Percentiles rank a stretch among this genome's conserved stretches.
phyloP scores from a whole-genome alignment of 305 asterid species.

The Fraxinus nigra region DNA sequence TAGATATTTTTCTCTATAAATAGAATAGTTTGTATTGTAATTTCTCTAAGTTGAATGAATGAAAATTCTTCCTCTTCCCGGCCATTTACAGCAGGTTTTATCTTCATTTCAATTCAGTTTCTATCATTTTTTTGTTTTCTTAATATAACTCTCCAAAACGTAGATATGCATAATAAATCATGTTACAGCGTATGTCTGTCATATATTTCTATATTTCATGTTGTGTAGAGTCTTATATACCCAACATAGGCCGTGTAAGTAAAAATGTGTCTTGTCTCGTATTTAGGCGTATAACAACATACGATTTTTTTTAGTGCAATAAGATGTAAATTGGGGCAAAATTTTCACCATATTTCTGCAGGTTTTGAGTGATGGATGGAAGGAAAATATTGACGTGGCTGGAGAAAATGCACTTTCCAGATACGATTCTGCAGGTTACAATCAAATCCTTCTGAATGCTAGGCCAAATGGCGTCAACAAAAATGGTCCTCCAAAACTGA shows the following conservation, averaged over 20 bases:
- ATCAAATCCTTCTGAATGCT: conserved; percentile 71
- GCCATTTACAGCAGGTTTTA: too few relatives aligned
- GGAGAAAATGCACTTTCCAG: conserved; percentile 84
- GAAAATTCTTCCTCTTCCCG: too few relatives aligned
- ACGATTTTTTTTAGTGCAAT: not conserved
- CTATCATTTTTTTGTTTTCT: too few relatives aligned
- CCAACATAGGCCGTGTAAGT: not conserved
- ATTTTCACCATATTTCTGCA: conserved; percentile 15
- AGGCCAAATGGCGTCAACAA: conserved; percentile 64
- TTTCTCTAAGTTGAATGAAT: too few relatives aligned
- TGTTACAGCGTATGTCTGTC: not conserved
- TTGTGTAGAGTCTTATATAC: not conserved
- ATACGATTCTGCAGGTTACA: conserved; percentile 50
- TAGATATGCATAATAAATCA: not conserved
- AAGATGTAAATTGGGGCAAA: not conserved
- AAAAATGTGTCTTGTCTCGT: not conserved
- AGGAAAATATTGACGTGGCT: conserved; percentile 55
- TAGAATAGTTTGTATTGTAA: too few relatives aligned
- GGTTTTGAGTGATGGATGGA: conserved; percentile 73
- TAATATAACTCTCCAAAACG: not conserved
- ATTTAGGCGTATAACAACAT: not conserved
- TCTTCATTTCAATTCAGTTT: too few relatives aligned
- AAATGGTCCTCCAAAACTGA: conserved; percentile 35
- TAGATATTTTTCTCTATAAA: too few relatives aligned
- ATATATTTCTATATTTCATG: not conserved